Evolutionary conservation across 1,284 basidiomycete species (phyloP).

Genomic region (Dichomitus squalens): DNA sequence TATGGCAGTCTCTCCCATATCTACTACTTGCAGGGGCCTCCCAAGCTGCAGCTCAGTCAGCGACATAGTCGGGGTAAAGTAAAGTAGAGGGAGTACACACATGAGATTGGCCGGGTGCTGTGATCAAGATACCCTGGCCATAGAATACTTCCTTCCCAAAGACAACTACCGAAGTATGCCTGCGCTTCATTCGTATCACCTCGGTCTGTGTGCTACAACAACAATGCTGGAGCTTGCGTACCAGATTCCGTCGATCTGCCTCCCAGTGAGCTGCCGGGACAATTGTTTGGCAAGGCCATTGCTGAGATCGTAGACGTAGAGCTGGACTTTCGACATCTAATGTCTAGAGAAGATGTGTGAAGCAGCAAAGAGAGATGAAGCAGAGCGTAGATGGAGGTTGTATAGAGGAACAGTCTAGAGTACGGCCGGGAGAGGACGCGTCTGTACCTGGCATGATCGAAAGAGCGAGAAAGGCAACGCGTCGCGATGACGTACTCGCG

Average conservation of each 20-base stretch:
- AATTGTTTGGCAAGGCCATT: conserved; percentile 80
- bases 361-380: not conserved
- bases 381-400: not conserved
- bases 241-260: conserved; percentile 90
- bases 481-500: conserved; percentile 5
- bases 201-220: not conserved
- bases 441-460: no score
- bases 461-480: conserved; percentile 1
- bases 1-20: conserved; percentile 82
- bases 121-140: conserved; percentile 78
- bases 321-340: conserved; percentile 37
- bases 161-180: conserved; percentile 90
- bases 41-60: conserved; percentile 56
- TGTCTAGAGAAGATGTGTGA: not conserved
- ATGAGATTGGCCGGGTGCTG: conserved; percentile 76
- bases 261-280: conserved; percentile 79
- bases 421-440: not conserved
- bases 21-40: conserved; percentile 70
- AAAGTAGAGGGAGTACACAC: conserved; percentile 46
- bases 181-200: conserved; percentile 32
- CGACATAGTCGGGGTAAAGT: not conserved
- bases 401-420: not conserved
- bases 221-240: conserved; percentile 36
- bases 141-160: conserved; percentile 88
- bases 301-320: conserved; percentile 92